phyloP scores from a whole-genome alignment of 23 red algal genomes.

The Agarophyton chilense region DNA sequence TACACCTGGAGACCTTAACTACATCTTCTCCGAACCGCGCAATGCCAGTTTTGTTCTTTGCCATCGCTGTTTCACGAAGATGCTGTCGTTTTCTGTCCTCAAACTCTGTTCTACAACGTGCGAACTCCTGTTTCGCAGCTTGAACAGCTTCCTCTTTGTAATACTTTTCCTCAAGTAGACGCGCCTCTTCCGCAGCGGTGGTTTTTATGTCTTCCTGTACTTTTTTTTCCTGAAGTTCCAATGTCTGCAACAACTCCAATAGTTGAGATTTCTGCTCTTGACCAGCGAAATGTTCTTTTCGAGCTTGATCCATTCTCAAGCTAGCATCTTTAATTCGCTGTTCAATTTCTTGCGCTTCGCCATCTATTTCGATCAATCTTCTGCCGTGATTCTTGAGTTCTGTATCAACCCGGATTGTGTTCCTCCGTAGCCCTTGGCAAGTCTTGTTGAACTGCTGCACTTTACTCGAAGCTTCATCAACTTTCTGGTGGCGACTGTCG shows the following conservation, averaged over 20 bases:
- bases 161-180: conserved; percentile 27
- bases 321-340: conserved; percentile 25
- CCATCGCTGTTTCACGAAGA: conserved; percentile 9
- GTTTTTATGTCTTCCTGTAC: conserved; percentile 10
- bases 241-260: conserved; percentile 1
- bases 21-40: conserved; percentile 41
- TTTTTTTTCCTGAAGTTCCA: conserved; percentile 35
- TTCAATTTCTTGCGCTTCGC: conserved; percentile 7
- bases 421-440: conserved; percentile 27
- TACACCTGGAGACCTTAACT: not conserved
- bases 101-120: conserved; percentile 5
- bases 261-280: conserved; percentile 57
- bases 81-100: conserved; percentile 34
- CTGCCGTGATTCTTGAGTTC: conserved; percentile 32
- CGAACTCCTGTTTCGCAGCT: not conserved
- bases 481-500: conserved; percentile 16
- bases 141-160: conserved; percentile 41
- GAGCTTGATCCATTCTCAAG: conserved; percentile 41
- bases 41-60: conserved; percentile 36
- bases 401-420: not conserved
- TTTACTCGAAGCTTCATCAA: conserved; percentile 21
- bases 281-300: conserved; percentile 47
- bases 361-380: conserved; percentile 28
- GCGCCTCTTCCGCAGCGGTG: not conserved
- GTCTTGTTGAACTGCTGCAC: conserved; percentile 6